Evolutionary conservation across 805 yeast genomes (phyloP).

Genomic region (Priceomyces fermenticarens): DNA sequence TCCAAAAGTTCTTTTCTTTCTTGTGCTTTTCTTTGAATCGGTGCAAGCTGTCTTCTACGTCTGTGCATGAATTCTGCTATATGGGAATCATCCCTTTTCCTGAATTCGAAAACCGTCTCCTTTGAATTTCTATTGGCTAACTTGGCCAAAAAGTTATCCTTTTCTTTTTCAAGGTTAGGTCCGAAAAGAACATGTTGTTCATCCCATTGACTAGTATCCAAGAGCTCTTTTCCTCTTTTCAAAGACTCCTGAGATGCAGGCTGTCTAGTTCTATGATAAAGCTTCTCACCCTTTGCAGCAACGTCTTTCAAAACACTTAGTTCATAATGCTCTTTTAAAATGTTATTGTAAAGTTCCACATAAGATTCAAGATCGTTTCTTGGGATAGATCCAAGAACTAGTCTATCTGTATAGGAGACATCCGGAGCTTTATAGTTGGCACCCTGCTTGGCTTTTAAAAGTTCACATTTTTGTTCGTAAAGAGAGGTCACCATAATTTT

Average conservation of each 20-base stretch:
- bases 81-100: constrained; percentile 51
- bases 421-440: constrained; percentile 50
- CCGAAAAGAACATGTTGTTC: constrained; percentile 81
- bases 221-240: constrained; percentile 77
- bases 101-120: constrained; percentile 93
- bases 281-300: constrained; percentile 81
- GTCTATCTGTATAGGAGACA: constrained; percentile 66
- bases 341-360: constrained; percentile 66
- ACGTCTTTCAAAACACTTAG: constrained; percentile 62
- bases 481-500: constrained; percentile 69
- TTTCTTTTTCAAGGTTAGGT: constrained; percentile 68
- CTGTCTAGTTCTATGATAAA: constrained; percentile 80
- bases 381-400: constrained; percentile 83
- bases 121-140: constrained; percentile 66
- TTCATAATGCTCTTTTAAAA: constrained; percentile 66
- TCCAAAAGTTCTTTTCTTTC: constrained; percentile 68
- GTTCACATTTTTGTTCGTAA: constrained; percentile 59
- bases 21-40: constrained; percentile 73
- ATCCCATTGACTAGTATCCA: constrained; percentile 76
- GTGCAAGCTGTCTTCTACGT: constrained; percentile 84
- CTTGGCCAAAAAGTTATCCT: constrained; percentile 66
- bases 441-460: constrained; percentile 46
- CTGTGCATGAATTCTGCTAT: constrained; percentile 80
- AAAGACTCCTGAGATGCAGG: constrained; percentile 86
- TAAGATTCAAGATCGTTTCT: constrained; percentile 64